These are phyloP conservation scores for Backusella westeae DNA, from an alignment of 192 early-diverging fungal species.

Conservation along the genomic window DNA sequence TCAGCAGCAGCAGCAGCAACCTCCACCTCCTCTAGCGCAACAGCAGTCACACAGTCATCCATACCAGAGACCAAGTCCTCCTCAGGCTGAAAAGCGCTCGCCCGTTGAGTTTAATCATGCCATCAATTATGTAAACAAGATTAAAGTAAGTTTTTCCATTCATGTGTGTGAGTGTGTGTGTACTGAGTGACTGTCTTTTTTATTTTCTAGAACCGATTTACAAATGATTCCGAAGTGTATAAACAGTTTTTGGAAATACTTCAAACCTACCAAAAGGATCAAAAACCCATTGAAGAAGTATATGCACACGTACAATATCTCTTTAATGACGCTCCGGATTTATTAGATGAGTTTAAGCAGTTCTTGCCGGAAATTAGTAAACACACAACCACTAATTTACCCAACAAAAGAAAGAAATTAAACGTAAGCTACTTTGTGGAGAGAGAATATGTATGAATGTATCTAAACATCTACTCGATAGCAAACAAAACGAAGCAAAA, in stretches of 20 bases:
- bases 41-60: neutral
- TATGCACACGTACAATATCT: conserved; percentile 91
- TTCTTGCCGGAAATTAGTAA: conserved; percentile 91
- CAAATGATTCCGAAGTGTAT: conserved; percentile 92
- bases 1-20: conserved; percentile 15
- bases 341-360: conserved; percentile 97
- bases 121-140: conserved; percentile 99
- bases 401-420: conserved; percentile 10
- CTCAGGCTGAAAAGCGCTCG: conserved; percentile 49
- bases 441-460: too few relatives aligned
- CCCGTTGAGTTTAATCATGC: conserved; percentile 98
- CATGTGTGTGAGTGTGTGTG: neutral
- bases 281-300: conserved; percentile 94
- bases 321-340: conserved; percentile 83
- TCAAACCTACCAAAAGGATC: conserved; percentile 97
- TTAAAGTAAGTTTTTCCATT: conserved; percentile 64
- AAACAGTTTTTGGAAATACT: conserved; percentile 97
- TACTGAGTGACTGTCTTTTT: neutral
- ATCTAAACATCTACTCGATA: too few relatives aligned
- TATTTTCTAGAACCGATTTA: conserved; percentile 77
- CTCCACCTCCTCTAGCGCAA: conserved; percentile 17
- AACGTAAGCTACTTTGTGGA: neutral
- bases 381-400: conserved; percentile 40
- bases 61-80: conserved; percentile 24
- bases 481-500: conserved; percentile 21